Base-by-base conservation (phyloP, 306 rosid species). In the Medicago ruthenica region DNA sequence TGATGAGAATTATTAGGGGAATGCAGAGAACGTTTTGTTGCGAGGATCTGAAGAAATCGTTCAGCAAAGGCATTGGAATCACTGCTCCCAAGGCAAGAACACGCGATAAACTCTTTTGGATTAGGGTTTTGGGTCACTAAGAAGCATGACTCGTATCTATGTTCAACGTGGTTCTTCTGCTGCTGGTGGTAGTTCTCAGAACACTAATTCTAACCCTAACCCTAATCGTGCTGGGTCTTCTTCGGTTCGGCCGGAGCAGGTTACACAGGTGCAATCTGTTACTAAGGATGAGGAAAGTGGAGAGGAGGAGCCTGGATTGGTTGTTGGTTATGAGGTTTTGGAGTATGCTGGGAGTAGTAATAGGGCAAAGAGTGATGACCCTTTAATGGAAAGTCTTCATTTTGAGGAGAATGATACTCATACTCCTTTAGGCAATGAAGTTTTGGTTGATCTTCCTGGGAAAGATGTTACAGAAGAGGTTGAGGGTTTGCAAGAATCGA, bases 1-100 rank as follows among this genome's bases (percentile, higher is more conserved):
- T 95, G 89, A 95, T 95, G 99, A 92, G 92, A 92, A 92, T 95
- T 95, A 90, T 89, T 83, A 88, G 97, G 99, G 99, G 97, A 92
- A 92, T 95, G 99, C 99, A 90, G 97, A 92, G 87, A 86, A 83
- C 87, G 93, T 89, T 86, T 71, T 54, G 75, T 92, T 83, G 92
- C 84, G 87, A 81, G 92, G 91, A 88, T 81, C 86, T 84, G 80
- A 89, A 73, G 88, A 82, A 84, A 63, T 85, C 88, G 54, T 90
- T 90, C 86, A 79, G 87, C 87, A 89, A 79, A 85, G 98, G 97
- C 36, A 86, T 92, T 84, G 96, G 92, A n/a, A 85, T 92, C 87
- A 81, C 97, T 48, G 90, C 71, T 11, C 97, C 99, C 80, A 95
- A 83, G 83, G 99, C 97, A 50, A 95, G 99, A 82, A 80, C 96